Evolutionary conservation across 2,329 filamentous ascomycete species (phyloP), one percentile per base, ranked within the genome.

Genomic region (Venturia aucupariae): DNA sequence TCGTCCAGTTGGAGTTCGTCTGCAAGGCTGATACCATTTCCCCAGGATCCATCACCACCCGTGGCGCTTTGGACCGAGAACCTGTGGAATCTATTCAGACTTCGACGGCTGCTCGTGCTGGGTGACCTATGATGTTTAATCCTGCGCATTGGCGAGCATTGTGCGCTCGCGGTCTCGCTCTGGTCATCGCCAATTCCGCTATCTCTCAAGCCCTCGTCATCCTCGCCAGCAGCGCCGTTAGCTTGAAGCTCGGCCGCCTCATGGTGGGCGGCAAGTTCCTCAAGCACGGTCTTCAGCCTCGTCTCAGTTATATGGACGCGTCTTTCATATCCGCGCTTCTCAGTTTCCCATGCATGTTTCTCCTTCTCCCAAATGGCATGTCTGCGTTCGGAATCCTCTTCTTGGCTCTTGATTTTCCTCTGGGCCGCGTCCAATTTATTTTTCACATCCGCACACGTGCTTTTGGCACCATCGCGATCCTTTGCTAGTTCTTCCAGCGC

Each of bases 1-100:
- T 90, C 89, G 65, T 92, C 90, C 67, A 96, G 89, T 67, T 90
- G 87, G 64, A 99, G 82, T 76, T 99, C 94, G 70, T 97, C 92
- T 0, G 94, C 94, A 48, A 99, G 81, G 67, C 89, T 96, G 66
- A 91, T 76, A 1, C 88, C 89, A 69, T 85, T 86, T 4, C 78
- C 71, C 71, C 87, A 88, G 11, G 78, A 74, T 4, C 81, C 82
- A 65, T 81, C 78, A 11, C 77, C 76, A 67, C 81, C 80, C 8
- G 77, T 75, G n/a, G 82, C 80, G 67, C 81, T 86, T 67, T 89
- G 79, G 30, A 88, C 77, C 2, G 92, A 95, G 72, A 88, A 90
- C 38, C 90, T 86, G 67, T 90, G 82, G 73, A 87, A 78, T 57
- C 78, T 77, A 46, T 77, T 78, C 51, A 82, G 79, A 46, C 76